These are phyloP conservation scores for Penicillium subrubescens DNA, from an alignment of 495 filamentous ascomycete species.

Conservation along the genomic window DNA sequence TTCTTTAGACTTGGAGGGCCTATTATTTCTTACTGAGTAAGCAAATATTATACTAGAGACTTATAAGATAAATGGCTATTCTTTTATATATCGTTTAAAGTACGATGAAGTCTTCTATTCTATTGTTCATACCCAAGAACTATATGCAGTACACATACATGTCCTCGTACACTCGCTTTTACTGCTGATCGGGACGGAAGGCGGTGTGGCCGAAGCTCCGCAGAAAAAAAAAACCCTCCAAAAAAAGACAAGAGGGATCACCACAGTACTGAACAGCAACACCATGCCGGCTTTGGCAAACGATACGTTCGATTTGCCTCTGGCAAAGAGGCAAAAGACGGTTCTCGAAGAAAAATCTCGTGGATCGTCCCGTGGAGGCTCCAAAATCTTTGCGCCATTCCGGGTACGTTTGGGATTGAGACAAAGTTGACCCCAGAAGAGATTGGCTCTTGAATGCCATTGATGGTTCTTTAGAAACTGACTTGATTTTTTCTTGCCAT, in stretches of 20 bases:
- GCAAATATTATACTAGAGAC: not conserved
- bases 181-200: not conserved
- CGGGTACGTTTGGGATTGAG: conserved; percentile 59
- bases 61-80: not conserved
- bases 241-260: conserved; percentile 7
- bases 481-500: not conserved
- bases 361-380: conserved; percentile 40
- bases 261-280: not conserved
- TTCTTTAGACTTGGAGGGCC: not conserved
- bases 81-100: not conserved
- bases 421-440: not conserved
- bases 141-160: not conserved
- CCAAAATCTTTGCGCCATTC: conserved; percentile 88
- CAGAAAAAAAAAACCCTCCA: conserved; percentile 6
- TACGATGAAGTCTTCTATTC: too few species aligned
- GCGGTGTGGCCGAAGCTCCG: conserved; percentile 6
- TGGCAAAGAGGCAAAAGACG: conserved; percentile 70
- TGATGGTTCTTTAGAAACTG: not conserved
- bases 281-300: conserved; percentile 46
- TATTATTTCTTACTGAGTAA: not conserved
- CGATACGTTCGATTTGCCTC: conserved; percentile 54
- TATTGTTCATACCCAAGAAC: too few species aligned
- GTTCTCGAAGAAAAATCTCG: conserved; percentile 29
- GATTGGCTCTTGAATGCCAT: too few species aligned
- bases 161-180: not conserved